Base-by-base conservation (phyloP, 2,329 filamentous ascomycete species). In the Neonectria magnoliae region DNA sequence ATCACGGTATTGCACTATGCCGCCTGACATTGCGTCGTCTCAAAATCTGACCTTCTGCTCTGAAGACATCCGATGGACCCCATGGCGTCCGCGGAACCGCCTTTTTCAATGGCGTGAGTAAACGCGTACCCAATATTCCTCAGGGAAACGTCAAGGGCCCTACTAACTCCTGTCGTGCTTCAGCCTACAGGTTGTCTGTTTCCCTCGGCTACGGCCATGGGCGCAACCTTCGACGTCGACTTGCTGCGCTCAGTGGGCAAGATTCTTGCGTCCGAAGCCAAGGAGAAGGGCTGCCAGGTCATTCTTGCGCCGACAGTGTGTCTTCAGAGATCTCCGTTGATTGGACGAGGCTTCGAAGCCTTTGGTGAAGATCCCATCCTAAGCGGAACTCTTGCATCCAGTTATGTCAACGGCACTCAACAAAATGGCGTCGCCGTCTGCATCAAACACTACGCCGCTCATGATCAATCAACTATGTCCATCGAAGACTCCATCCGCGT, bases 221-320 rank as follows among this genome's bases (percentile, higher is more conserved):
- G 87, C 9, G 87, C 88, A 14, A 89, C 88, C 11, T 91, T 87
- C 82, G 87, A 91, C 69, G 69, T 80, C 1, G 82, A 86, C 3
- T 77, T 90, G 29, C 81, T 90, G 48, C 77, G 83, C 44, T 75
- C 84, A 53, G 81, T 88, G 14, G 89, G 88, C 18, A 77, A 81
- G 13, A 77, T 88, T 11, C 83, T 91, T 66, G 88, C 84, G 11
- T 82, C 86, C 18, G 89, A 79, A 51, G 67, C 73, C 0, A 71
- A 68, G 13, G 65, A 63, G 59, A 93, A 93, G 78, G 90, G 90
- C 58, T 84, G 90, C 11, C 89, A 93, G 71, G 85, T 92, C 10
- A 86, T 91, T 67, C 82, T 71, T 1, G 68, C 65, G 0, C 68
- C 70, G 2, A 73, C 71, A 0, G 64, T 83, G 18, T 82, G 77